phyloP scores from a whole-genome alignment of 192 early-diverging fungal species.

The Backusella tarrabulga region DNA sequence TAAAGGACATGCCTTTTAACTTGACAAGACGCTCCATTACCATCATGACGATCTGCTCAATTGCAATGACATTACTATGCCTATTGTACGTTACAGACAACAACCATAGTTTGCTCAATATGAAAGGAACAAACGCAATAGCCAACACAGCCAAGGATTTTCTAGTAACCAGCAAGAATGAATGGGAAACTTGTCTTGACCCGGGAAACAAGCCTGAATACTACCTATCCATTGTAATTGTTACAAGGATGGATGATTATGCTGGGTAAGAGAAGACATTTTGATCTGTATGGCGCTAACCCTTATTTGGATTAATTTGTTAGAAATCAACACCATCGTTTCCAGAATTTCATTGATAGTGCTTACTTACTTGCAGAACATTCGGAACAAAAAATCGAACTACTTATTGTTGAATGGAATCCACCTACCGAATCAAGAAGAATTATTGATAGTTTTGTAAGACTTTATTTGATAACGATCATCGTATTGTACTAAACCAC shows the following conservation, averaged over 20 bases:
- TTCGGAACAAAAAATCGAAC: conserved; percentile 19
- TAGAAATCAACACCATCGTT: conserved; percentile 28
- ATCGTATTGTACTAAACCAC: not conserved
- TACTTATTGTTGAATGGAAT: conserved; percentile 34
- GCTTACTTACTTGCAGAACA: conserved; percentile 23
- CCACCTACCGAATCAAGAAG: conserved; percentile 16
- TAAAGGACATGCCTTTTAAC: not conserved
- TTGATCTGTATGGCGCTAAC: conserved; percentile 9
- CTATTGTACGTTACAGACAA: conserved; percentile 1
- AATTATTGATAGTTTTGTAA: conserved; percentile 22
- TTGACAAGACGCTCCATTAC: not conserved
- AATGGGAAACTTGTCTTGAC: conserved; percentile 16
- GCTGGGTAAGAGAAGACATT: conserved; percentile 3
- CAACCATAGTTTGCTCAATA: not conserved
- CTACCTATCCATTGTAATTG: conserved; percentile 29
- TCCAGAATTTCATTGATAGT: conserved; percentile 35
- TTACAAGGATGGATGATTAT: conserved; percentile 26
- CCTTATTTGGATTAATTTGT: conserved; percentile 13
- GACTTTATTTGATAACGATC: not conserved
- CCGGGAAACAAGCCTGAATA: not conserved
- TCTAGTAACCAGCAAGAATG: not conserved
- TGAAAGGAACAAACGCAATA: not conserved
- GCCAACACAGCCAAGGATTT: conserved; percentile 3
- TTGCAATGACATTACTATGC: not conserved
- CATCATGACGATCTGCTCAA: not conserved